Base-by-base conservation (phyloP, 2,329 filamentous ascomycete genomes). In the Aureobasidium sp. region DNA sequence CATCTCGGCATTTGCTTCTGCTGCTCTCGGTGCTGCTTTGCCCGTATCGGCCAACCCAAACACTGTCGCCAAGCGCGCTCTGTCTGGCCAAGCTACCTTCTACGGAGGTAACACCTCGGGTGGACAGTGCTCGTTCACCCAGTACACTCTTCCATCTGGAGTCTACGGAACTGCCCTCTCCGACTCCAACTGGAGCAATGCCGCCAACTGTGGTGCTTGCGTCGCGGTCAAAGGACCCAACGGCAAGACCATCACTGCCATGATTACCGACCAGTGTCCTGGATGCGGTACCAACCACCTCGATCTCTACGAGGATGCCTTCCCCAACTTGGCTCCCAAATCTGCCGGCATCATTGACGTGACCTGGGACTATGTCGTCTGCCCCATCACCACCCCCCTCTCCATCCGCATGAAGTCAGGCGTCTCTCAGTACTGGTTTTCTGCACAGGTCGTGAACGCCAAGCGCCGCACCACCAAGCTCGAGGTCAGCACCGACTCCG, bases 101-200 rank as follows among this genome's bases (percentile, higher is more conserved):
- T 69, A 70, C 48, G 68, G 68, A 27, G 68, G 68, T 35, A 69
- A 70, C 59, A 65, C 63, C 11, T 54, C 57, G 40, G 64, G 62
- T 27, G 86, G 86, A 64, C 79, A 78, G 63, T 89, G 86, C 73
- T 83, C 81, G 14, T 87, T 88, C 76, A 76, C 77, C 8, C 82
- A 79, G 56, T 87, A 87, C 74, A 85, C 79, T 2, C 75, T 88
- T 29, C 85, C 85, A 7, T 75, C 79, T 12, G 76, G 77, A 14
- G 72, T 88, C 61, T 83, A 76, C 67, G 86, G 86, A 61, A 85
- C 84, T 11, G 86, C 86, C 1, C 78, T 85, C 54, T 83, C 85
- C 0, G 79, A 79, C 42, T 74, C 77, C 3, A 81, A 79, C 66
- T 89, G 86, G 86, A 72, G 78, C 56, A 73, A 70, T 58, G 78